Evolutionary conservation across 2,329 filamentous ascomycete genomes (phyloP).

Genomic region (Fusarium sulawesiense): DNA sequence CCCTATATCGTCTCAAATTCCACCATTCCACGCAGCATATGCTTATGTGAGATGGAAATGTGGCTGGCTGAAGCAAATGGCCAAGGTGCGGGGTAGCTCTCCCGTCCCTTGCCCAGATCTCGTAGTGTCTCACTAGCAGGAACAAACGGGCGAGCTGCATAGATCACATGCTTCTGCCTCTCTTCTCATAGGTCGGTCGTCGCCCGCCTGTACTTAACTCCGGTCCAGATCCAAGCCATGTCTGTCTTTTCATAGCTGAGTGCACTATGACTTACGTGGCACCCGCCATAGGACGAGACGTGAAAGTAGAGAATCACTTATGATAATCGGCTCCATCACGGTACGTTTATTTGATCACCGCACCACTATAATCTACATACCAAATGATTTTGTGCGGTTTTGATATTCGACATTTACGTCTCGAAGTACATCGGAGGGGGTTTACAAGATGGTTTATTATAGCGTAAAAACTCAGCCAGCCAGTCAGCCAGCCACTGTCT

Average conservation of each 20-base stretch:
- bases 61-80: neutral
- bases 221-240: neutral
- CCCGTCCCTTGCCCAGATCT: neutral
- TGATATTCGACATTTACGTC: too few species aligned
- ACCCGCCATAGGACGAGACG: too few species aligned
- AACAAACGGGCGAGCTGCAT: neutral
- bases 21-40: neutral
- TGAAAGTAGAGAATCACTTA: too few species aligned
- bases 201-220: rapidly evolving
- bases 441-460: too few species aligned
- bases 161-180: neutral
- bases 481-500: too few species aligned
- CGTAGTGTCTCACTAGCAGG: neutral
- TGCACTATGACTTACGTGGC: too few species aligned
- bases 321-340: too few species aligned
- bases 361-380: too few species aligned
- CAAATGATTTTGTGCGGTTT: too few species aligned
- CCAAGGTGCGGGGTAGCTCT: neutral
- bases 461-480: too few species aligned
- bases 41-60: neutral
- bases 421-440: too few species aligned
- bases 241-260: rapidly evolving
- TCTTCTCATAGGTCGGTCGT: neutral
- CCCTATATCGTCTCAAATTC: neutral
- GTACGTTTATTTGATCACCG: too few species aligned